These are phyloP conservation scores for Pezicula rhizophila DNA, from an alignment of 2,329 filamentous ascomycete genomes.

Conservation along the genomic window DNA sequence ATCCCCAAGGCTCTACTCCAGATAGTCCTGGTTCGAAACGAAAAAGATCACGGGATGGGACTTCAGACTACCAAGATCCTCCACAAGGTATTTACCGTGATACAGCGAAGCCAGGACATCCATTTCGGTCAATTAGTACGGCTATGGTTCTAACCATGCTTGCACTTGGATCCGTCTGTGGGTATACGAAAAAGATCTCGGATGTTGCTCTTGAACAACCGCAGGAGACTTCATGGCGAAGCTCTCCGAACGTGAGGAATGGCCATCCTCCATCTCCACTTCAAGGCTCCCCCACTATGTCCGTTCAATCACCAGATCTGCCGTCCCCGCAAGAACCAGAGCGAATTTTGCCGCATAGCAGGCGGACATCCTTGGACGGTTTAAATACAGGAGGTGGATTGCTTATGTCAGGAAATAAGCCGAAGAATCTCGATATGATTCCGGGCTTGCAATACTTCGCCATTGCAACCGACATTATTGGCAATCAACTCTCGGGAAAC, in stretches of 20 bases:
- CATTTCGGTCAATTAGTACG: constrained; percentile 66
- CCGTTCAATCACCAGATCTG: constrained; percentile 34
- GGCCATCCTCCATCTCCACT: constrained; percentile 46
- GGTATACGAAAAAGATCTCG: constrained; percentile 46
- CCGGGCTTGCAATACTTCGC: constrained; percentile 89
- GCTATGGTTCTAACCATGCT: constrained; percentile 78
- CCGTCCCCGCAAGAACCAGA: constrained; percentile 49
- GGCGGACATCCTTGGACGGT: constrained; percentile 45
- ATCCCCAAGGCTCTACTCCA: constrained; percentile 12
- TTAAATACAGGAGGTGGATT: constrained; percentile 15
- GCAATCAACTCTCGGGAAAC: constrained; percentile 73
- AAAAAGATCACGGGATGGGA: constrained; percentile 21
- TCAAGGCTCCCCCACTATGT: constrained; percentile 47
- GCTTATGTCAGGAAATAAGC: constrained; percentile 3
- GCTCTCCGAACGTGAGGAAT: constrained; percentile 35
- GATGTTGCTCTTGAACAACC: constrained; percentile 44
- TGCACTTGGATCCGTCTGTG: constrained; percentile 79
- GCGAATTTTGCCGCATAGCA: constrained; percentile 29
- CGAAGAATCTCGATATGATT: constrained; percentile 73
- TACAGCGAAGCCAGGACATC: constrained; percentile 38
- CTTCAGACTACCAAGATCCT: constrained; percentile 18
- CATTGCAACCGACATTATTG: constrained; percentile 79
- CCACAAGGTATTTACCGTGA: constrained; percentile 16
- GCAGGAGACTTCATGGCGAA: constrained; percentile 8
- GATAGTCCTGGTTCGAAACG: constrained; percentile 27